Conservation (phyloP, 1,284 basidiomycete species). For the Phylloboletellus chloephorus region DNA sequence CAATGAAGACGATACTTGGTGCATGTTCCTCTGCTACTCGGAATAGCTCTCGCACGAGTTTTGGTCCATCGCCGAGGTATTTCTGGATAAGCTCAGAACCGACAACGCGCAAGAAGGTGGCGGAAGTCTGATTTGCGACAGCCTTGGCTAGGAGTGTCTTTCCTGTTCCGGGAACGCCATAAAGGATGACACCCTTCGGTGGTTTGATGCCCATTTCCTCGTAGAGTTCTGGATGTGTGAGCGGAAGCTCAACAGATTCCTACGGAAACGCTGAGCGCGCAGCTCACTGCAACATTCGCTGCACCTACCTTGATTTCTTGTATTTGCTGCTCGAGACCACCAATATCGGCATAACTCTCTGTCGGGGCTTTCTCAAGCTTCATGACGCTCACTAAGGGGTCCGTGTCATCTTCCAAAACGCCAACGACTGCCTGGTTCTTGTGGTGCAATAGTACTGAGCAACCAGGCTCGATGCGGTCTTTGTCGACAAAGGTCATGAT, state of each 20-base stretch:
- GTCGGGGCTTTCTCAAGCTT: constrained; percentile 98
- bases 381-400: constrained; percentile 98
- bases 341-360: constrained; percentile 98
- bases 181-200: constrained; percentile 98
- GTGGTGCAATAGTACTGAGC: constrained; percentile 93
- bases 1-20: constrained; percentile 99
- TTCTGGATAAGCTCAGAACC: constrained; percentile 99
- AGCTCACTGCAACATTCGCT: neutral
- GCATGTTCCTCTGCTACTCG: constrained; percentile 96
- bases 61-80: constrained; percentile 98
- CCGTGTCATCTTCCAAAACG: constrained; percentile 93
- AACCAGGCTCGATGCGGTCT: constrained; percentile 94
- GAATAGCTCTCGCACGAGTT: constrained; percentile 96
- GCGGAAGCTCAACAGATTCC: constrained; percentile 97
- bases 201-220: constrained; percentile 99
- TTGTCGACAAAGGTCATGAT: constrained; percentile 99
- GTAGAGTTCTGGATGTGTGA: constrained; percentile 98
- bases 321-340: constrained; percentile 94
- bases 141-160: constrained; percentile 98
- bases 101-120: constrained; percentile 96
- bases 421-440: constrained; percentile 95
- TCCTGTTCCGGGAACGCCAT: constrained; percentile 97
- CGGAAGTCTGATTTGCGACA: constrained; percentile 98
- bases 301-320: constrained; percentile 88
- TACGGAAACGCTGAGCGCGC: constrained; percentile 29